phyloP scores from a whole-genome alignment of 1,284 basidiomycete genomes.

The Sanghuangporus sanghuang region DNA sequence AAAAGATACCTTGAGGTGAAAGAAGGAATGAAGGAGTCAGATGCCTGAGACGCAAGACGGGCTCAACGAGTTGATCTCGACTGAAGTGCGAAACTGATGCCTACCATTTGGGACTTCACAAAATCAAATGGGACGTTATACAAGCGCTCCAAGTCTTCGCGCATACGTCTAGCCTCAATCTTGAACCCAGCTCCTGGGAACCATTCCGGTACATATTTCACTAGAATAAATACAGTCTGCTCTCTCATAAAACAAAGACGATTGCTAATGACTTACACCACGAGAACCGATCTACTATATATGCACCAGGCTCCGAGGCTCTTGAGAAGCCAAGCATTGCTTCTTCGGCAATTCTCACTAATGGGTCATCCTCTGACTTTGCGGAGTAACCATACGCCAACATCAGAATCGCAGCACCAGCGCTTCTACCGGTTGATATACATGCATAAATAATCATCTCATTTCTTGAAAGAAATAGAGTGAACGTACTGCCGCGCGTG shows the following conservation, averaged over 20 bases:
- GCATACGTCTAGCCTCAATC: slow-evolving; percentile 25
- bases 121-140: slow-evolving; percentile 31
- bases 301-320: slow-evolving; percentile 36
- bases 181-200: slow-evolving; percentile 32
- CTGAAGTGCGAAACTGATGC: background rate
- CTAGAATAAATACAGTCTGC: slow-evolving; percentile 13
- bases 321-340: slow-evolving; percentile 37
- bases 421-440: slow-evolving; percentile 25
- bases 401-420: slow-evolving; percentile 33
- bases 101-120: slow-evolving; percentile 29
- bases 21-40: slow-evolving; percentile 22
- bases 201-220: slow-evolving; percentile 34
- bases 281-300: slow-evolving; percentile 34
- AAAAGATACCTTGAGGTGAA: slow-evolving; percentile 28
- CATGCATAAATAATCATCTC: background rate
- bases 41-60: slow-evolving; percentile 9
- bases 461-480: background rate
- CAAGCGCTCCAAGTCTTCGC: slow-evolving; percentile 27
- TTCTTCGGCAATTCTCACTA: slow-evolving; percentile 35
- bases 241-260: background rate
- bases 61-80: background rate
- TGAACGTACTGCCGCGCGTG: slow-evolving; percentile 29
- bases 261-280: slow-evolving; percentile 19
- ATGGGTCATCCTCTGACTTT: slow-evolving; percentile 27
- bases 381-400: slow-evolving; percentile 37